phyloP scores from a whole-genome alignment of 257 asterid species.

The Forsythia viridissima region DNA sequence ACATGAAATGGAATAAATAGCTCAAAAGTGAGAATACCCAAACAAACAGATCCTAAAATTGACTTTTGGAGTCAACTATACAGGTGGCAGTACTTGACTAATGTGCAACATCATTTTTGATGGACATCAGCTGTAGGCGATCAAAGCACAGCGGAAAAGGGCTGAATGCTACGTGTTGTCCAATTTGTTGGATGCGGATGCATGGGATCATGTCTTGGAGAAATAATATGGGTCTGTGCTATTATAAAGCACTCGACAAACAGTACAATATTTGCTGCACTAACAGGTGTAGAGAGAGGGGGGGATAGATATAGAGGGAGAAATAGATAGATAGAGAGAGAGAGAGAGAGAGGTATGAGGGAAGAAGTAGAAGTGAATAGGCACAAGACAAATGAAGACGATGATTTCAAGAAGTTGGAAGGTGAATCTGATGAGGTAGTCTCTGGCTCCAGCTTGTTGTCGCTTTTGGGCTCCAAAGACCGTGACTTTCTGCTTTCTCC shows the following conservation, averaged over 20 bases:
- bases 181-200: neutral
- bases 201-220: neutral
- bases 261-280: slow-evolving; percentile 1
- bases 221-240: neutral
- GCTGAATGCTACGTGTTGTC: slow-evolving; percentile 32
- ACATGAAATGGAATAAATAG: neutral
- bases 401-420: neutral
- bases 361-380: slow-evolving; percentile 10
- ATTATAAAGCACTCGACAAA: neutral
- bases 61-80: neutral
- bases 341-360: slow-evolving; percentile 6
- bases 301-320: neutral
- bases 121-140: slow-evolving; percentile 7
- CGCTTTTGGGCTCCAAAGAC: slow-evolving; percentile 50
- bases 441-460: slow-evolving; percentile 23
- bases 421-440: neutral
- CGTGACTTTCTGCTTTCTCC: slow-evolving; percentile 57
- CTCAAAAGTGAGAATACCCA: neutral
- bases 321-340: neutral
- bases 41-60: neutral
- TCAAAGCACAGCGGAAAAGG: slow-evolving; percentile 2
- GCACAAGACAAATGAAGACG: neutral
- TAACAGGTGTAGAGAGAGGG: neutral
- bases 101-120: neutral
- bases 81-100: neutral